Evolutionary conservation across 129 eudicot species (phyloP), one percentile per base, ranked within the genome.

Genomic region (Sambucus nigra): DNA sequence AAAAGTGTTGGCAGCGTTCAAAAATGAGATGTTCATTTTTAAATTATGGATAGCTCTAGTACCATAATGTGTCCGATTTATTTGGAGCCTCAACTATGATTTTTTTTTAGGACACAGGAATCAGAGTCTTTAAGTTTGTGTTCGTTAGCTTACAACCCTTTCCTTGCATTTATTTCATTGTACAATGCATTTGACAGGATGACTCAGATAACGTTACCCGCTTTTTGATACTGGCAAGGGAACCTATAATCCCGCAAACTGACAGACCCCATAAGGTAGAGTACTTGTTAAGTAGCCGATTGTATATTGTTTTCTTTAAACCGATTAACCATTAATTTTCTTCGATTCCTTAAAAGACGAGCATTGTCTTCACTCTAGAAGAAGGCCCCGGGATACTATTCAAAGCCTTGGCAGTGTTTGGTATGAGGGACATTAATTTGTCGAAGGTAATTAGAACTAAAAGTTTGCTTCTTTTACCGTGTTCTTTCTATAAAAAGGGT

Each of bases 321-420:
- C 40, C 53, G n/a, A n/a, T 32, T 17, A 29, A 7, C 38, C 45
- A 47, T 7, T 12, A 8, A 13, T n/a, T 28, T 28, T 51, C 18
- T 47, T 8, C 12, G 8, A 3, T 57, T 61, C 42, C 42, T 35
- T 60, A 55, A 23, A 67, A 87, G 96, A 87, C 96, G 19, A 87
- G 96, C 77, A 73, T 87, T 25, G 96, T 87, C 32, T 87, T 87
- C 79, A 87, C 74, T 47, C 75, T 87, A 72, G 94, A 79, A 68
- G 96, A 87, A 67, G 96, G 96, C 50, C 94, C 96, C 2, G 96
- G 96, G 61, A 76, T 87, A 53, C 62, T 87, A 45, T 87, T 87
- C 68, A 82, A 87, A 78, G 96, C 96, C 40, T 80, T 87, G 66
- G 94, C 96, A 2, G 96, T 87, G 69, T 87, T 87, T 69, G 85